Percentiles rank a stretch among this genome's conserved stretches.
Conservation (phyloP, 2,329 filamentous ascomycete species). For the Celoporthe dispersa region DNA sequence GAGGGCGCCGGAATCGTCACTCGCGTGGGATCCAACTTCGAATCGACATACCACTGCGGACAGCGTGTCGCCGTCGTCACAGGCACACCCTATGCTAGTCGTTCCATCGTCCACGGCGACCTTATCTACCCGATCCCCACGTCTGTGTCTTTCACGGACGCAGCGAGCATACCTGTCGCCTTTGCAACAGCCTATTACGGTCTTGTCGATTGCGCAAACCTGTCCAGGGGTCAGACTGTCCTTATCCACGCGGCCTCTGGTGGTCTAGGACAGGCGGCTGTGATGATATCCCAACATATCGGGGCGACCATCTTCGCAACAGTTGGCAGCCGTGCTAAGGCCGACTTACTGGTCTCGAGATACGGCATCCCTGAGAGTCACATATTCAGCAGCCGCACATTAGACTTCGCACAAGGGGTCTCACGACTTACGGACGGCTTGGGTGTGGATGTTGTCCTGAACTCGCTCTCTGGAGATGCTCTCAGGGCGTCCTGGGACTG, state of each 20-base stretch:
- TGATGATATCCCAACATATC: constrained; percentile 42
- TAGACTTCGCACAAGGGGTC: constrained; percentile 14
- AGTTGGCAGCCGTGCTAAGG: constrained; percentile 37
- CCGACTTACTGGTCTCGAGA: constrained; percentile 38
- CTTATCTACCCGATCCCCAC: constrained; percentile 22
- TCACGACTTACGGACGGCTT: constrained; percentile 8
- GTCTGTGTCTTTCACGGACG: constrained; percentile 23
- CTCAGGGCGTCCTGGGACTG: constrained; percentile 34
- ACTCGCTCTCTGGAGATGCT: constrained; percentile 34
- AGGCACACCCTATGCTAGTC: constrained; percentile 29
- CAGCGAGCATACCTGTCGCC: constrained; percentile 10
- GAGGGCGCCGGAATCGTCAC: constrained; percentile 41
- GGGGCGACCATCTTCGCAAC: constrained; percentile 49
- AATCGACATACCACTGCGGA: constrained; percentile 32
- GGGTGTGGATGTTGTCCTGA: constrained; percentile 27
- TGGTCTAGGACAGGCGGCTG: constrained; percentile 47
- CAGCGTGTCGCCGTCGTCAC: constrained; percentile 35
- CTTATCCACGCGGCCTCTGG: constrained; percentile 50
- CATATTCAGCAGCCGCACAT: constrained; percentile 39
- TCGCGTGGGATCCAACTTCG: constrained; percentile 37
- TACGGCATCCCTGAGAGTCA: constrained; percentile 42
- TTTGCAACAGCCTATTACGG: constrained; percentile 44
- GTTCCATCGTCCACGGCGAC: constrained; percentile 10
- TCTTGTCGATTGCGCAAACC: constrained; percentile 38
- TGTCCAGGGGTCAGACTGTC: constrained; percentile 38